Evolutionary conservation across 495 filamentous ascomycete species (phyloP).

Genomic region (Pyrenula aspistea): DNA sequence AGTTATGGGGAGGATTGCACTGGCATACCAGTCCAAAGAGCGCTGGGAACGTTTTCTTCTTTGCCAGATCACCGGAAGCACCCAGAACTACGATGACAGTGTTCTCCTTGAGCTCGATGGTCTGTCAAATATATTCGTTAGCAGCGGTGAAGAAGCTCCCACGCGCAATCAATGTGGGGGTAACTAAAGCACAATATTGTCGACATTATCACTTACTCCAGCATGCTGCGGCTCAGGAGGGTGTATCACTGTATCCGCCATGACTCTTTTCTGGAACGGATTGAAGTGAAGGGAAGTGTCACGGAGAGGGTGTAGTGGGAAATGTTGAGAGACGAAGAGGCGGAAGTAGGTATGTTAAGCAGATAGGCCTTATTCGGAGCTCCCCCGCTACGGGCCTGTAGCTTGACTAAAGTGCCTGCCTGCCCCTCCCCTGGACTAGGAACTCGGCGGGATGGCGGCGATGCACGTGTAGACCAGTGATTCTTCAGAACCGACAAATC

Average conservation of each 20-base stretch:
- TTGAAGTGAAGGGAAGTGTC: not conserved
- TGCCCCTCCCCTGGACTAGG: not conserved
- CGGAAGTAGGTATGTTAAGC: not conserved
- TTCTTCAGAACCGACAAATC: not conserved
- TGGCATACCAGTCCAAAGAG: slow-evolving; percentile 89
- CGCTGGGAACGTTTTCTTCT: slow-evolving; percentile 99
- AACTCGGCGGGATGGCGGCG: not conserved
- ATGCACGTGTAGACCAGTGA: not conserved
- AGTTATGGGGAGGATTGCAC: not conserved
- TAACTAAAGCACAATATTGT: not conserved
- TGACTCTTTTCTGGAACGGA: not conserved
- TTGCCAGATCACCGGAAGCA: slow-evolving; percentile 93
- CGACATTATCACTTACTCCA: not conserved
- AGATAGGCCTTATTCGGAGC: not conserved
- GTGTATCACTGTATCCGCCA: not conserved
- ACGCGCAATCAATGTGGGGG: not conserved
- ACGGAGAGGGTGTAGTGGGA: not conserved
- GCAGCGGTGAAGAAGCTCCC: not conserved
- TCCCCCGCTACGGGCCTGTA: not conserved
- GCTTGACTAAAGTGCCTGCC: not conserved
- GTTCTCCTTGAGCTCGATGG: slow-evolving; percentile 93
- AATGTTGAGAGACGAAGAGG: not conserved
- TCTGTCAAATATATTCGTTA: slow-evolving; percentile 29
- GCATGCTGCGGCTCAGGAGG: not conserved
- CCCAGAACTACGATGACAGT: slow-evolving; percentile 95